A percentile compares a stretch with the other conserved stretches of the same genome.
These are phyloP conservation scores for Durusdinium trenchii DNA, from an alignment of 73 alveolate genomes.

Conservation along the genomic window DNA sequence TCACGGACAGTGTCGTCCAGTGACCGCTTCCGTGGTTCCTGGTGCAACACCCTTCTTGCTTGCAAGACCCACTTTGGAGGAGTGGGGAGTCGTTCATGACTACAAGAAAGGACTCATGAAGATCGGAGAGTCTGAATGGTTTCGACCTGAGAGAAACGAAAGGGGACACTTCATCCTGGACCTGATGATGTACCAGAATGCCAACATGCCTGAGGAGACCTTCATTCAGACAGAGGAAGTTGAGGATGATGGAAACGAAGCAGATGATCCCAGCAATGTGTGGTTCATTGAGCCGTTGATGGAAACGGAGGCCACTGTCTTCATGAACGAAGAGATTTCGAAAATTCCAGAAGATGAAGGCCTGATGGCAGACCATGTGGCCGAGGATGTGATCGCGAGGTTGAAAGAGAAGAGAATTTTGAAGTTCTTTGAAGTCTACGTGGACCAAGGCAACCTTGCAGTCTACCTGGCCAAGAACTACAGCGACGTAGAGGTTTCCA, in stretches of 20 bases:
- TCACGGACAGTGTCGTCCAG: not conserved
- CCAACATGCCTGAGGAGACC: no score
- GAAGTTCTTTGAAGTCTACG: not conserved
- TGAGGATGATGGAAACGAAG: no score
- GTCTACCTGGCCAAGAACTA: not conserved
- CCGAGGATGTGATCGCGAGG: constrained; percentile 21
- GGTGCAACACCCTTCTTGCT: not conserved
- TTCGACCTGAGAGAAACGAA: not conserved
- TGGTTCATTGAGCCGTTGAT: no score
- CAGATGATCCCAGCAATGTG: no score
- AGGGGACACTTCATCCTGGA: not conserved
- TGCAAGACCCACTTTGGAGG: not conserved
- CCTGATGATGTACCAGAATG: no score
- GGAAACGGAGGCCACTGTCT: no score
- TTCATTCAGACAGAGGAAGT: no score
- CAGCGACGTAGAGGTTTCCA: not conserved
- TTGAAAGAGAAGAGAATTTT: not conserved
- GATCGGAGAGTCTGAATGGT: no score
- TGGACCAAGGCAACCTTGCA: not conserved
- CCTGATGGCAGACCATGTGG: not conserved
- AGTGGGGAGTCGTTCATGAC: no score
- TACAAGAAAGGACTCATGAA: no score
- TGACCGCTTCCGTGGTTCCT: not conserved
- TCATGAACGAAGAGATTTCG: no score
- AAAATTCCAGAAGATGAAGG: not conserved